phyloP scores from a whole-genome alignment of 371 early-diverging fungal genomes.

The Mucor lusitanicus region DNA sequence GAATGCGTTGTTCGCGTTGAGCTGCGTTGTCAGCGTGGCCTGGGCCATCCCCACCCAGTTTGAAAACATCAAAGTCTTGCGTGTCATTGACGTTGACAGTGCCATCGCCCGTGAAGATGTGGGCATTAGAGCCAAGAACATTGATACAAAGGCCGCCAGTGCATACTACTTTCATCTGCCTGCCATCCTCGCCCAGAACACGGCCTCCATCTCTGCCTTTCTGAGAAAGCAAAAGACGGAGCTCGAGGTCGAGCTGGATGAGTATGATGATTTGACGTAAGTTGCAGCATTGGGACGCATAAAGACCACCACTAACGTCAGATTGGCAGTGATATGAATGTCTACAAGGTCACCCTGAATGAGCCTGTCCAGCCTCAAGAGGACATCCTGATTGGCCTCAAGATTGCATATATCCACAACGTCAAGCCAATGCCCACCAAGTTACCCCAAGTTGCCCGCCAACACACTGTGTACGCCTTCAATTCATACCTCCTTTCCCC shows the following conservation, averaged over 20 bases:
- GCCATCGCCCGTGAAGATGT: conserved; percentile 65
- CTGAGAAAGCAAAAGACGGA: conserved; percentile 55
- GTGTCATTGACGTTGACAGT: conserved; percentile 64
- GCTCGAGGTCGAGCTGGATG: conserved; percentile 32
- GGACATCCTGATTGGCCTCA: conserved; percentile 70
- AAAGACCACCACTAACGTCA: neutral
- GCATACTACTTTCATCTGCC: conserved; percentile 64
- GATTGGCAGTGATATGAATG: conserved; percentile 45
- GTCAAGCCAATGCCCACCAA: conserved; percentile 72
- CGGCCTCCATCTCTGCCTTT: conserved; percentile 53
- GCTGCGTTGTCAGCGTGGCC: conserved; percentile 6
- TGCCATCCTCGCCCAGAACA: conserved; percentile 22
- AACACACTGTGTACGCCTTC: conserved; percentile 64
- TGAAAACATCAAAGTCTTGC: conserved; percentile 63
- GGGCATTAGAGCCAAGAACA: conserved; percentile 60
- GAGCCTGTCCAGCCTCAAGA: conserved; percentile 64
- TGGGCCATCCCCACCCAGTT: conserved; percentile 42
- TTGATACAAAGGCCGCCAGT: conserved; percentile 36
- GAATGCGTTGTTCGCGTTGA: conserved; percentile 13
- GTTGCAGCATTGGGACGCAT: neutral
- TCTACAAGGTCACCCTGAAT: conserved; percentile 65
- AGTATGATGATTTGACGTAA: conserved; percentile 44
- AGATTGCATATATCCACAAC: conserved; percentile 56
- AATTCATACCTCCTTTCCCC: conserved; percentile 65
- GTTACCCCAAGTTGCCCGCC: conserved; percentile 72